Conservation (phyloP, 2,329 filamentous ascomycete species). For the Epichloe baconii region DNA sequence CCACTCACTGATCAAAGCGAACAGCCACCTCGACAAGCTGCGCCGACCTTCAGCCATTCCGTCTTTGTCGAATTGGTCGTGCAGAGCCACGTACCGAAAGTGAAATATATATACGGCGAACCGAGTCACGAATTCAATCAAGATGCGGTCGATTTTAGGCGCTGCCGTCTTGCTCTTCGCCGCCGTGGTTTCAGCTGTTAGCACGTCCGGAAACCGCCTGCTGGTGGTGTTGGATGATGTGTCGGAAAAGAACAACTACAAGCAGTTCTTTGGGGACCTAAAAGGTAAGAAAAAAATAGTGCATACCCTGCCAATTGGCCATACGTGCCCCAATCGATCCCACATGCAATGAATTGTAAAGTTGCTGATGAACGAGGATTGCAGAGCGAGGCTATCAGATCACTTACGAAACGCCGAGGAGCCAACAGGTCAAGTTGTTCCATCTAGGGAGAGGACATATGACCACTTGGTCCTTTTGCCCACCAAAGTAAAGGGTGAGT, state of each 20-base stretch:
- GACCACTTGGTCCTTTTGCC: conserved; percentile 87
- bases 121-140: conserved; percentile 1
- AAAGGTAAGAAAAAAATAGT: conserved; percentile 36
- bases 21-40: conserved; percentile 4
- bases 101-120: not conserved
- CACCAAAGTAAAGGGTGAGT: conserved; percentile 70
- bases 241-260: conserved; percentile 69
- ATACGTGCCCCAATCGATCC: not conserved
- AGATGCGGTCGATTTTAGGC: conserved; percentile 64
- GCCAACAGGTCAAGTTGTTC: conserved; percentile 64
- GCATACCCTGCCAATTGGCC: not conserved
- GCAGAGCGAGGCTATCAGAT: conserved; percentile 73
- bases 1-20: conserved; percentile 6
- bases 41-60: not conserved
- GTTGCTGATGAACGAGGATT: conserved; percentile 12
- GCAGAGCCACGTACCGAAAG: not conserved
- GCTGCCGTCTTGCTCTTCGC: conserved; percentile 54
- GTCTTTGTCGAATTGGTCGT: not conserved
- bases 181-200: conserved; percentile 59
- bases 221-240: conserved; percentile 78
- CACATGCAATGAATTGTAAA: not conserved
- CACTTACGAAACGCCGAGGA: conserved; percentile 72
- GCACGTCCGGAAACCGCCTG: conserved; percentile 65
- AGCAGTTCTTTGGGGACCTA: conserved; percentile 64
- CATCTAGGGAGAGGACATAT: conserved; percentile 71